Evolutionary conservation across 495 filamentous ascomycete genomes (phyloP), one percentile per base, ranked within the genome.

Genomic region (Hyaloscypha hepaticicola): DNA sequence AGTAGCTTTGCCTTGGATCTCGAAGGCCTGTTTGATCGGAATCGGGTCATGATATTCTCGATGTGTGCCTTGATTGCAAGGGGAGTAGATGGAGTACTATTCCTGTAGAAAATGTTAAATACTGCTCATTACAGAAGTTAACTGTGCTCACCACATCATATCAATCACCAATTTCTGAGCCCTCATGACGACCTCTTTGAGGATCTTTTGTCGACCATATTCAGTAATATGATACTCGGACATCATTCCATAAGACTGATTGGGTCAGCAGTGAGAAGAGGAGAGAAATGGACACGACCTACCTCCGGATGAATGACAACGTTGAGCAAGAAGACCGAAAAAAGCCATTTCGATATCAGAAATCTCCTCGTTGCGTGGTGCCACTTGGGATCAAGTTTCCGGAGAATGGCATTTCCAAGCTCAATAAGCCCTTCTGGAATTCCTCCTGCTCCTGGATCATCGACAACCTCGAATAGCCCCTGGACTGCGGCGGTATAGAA

Each of bases 301-400:
- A 87, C 90, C 85, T 99, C 95, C 3, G 95, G 95, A 71, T 93
- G 90, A 55, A 91, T 90, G 67, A 99, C 83, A 53, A 91, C 90
- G 67, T 90, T 89, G 48, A 89, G 83, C 33, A 99, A 80, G 77
- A 91, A 97, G 50, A 87, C 88, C 31, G 90, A 88, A 72, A 97
- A 97, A 68, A 96, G 88, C 89, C 93, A 99, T 72, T 93, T 92
- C 56, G 88, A 85, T 66, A 96, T 87, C 63, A 97, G 81, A 78
- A 92, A 94, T 69, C 85, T 85, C 64, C 88, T 81, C 45, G 91
- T 91, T 62, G 83, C 85, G 63, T 87, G 85, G 66, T 89, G 87
- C 61, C 80, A 85, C 65, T 89, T 88, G 58, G 82, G 83, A 66
- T 91, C 85, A 63, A 98, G 77, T 72, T 91, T 93, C 63, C 83